Evolutionary conservation across 2,329 filamentous ascomycete genomes (phyloP).

Genomic region (Furcasterigmium sp.): DNA sequence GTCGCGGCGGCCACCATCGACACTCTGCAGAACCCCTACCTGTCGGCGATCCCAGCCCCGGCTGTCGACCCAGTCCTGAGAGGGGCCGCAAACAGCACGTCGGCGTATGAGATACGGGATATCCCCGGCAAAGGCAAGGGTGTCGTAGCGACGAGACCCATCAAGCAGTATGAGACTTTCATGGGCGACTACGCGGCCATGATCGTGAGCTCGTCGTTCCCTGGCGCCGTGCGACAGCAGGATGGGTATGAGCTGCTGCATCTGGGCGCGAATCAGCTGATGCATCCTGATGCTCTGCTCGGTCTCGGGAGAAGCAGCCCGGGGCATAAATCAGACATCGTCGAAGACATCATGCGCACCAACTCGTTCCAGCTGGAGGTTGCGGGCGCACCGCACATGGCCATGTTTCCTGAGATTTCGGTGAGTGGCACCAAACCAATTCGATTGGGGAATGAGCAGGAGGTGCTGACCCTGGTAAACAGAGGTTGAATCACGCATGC

Average conservation of each 20-base stretch:
- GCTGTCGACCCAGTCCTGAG: conserved; percentile 3
- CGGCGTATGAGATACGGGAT: conserved; percentile 20
- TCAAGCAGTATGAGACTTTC: conserved; percentile 25
- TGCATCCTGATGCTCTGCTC: conserved; percentile 18
- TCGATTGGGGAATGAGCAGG: too few species aligned
- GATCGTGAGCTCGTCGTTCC: conserved; percentile 23
- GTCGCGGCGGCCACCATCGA: conserved; percentile 21
- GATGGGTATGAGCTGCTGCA: conserved; percentile 23
- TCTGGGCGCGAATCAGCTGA: conserved; percentile 20
- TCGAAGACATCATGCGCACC: conserved; percentile 29
- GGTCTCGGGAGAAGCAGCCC: conserved; percentile 19
- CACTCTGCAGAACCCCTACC: conserved; percentile 19
- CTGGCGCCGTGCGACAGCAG: conserved; percentile 17
- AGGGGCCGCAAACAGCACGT: not conserved
- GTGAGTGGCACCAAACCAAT: conserved; percentile 13
- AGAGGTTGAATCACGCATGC: conserved; percentile 18
- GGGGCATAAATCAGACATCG: conserved; percentile 15
- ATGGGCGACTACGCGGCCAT: conserved; percentile 28
- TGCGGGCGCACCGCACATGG: conserved; percentile 14
- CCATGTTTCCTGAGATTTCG: conserved; percentile 17
- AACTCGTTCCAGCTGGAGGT: conserved; percentile 25
- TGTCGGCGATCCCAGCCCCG: conserved; percentile 7
- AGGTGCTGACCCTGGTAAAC: conserved; percentile 6
- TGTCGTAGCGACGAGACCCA: conserved; percentile 23
- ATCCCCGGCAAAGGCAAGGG: conserved; percentile 26